Evolutionary conservation across 345 rosid species (phyloP).

Genomic region (thale cress (Arabidopsis thaliana)): DNA sequence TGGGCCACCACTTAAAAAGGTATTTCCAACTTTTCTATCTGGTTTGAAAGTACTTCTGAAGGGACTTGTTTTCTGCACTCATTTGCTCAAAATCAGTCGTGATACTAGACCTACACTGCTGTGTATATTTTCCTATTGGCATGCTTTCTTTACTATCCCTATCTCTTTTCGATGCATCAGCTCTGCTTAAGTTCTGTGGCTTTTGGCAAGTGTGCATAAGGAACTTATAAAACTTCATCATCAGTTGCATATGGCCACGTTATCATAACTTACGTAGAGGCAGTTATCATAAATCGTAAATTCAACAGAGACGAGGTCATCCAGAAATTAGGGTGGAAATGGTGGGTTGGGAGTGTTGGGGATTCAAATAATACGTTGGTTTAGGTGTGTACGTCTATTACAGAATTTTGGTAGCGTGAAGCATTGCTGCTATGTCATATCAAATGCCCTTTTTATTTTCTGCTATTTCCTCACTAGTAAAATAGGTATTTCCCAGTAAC

Average conservation of each 20-base stretch:
- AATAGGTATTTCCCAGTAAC: background rate
- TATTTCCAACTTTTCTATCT: constrained; percentile 37
- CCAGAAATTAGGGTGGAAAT: constrained; percentile 14
- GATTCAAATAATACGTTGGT: background rate
- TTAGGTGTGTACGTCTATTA: constrained; percentile 14
- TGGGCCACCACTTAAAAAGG: constrained; percentile 88
- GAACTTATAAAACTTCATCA: background rate
- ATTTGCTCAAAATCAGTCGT: constrained; percentile 32
- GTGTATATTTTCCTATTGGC: background rate
- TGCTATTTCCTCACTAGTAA: constrained; percentile 10
- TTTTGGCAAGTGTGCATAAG: background rate
- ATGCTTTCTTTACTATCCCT: constrained; percentile 19
- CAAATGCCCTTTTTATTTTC: constrained; percentile 10
- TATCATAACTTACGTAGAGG: constrained; percentile 8
- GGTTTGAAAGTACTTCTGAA: constrained; percentile 32
- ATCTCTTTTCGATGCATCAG: constrained; percentile 1
- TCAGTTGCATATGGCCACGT: constrained; percentile 6
- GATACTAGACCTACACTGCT: constrained; percentile 23
- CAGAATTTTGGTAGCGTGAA: constrained; percentile 10
- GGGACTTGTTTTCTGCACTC: constrained; percentile 24
- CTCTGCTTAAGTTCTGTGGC: constrained; percentile 3
- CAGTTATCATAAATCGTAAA: background rate
- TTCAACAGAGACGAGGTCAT: background rate
- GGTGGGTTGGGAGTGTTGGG: constrained; percentile 19
- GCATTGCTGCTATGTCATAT: background rate